phyloP scores from a whole-genome alignment of 768 basidiomycete species.

The Lactarius sp. region DNA sequence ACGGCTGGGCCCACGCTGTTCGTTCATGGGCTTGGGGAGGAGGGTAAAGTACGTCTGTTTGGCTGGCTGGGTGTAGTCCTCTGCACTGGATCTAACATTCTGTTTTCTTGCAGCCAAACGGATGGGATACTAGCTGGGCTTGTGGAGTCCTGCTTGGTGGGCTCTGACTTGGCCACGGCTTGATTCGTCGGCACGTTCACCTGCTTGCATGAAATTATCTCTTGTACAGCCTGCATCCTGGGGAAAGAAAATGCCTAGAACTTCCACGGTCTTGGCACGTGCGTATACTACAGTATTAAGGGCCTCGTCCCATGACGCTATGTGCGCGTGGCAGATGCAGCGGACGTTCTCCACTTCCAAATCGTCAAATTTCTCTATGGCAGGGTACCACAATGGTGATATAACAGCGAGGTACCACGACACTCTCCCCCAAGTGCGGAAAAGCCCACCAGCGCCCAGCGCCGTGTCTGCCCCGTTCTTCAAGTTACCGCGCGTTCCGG shows the following conservation, averaged over 20 bases:
- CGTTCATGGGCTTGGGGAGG: conserved; percentile 64
- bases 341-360: no score
- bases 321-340: no score
- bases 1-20: conserved; percentile 58
- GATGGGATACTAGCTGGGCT: conserved; percentile 6
- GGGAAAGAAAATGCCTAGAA: neutral
- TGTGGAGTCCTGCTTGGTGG: neutral
- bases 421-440: no score
- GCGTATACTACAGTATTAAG: no score
- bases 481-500: no score
- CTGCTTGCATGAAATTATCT: neutral
- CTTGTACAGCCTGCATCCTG: neutral
- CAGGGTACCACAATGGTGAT: no score
- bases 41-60: conserved; percentile 58
- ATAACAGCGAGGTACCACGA: no score
- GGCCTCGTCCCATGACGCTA: no score
- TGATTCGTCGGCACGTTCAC: neutral
- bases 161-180: neutral
- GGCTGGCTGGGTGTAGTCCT: neutral
- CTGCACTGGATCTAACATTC: neutral
- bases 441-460: no score
- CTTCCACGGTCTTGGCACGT: neutral
- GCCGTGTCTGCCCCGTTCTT: no score
- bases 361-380: no score
- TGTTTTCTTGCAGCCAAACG: conserved; percentile 8